A percentile compares a stretch with the other conserved stretches of the same genome.
These are phyloP conservation scores for Nothopassalora personata DNA, from an alignment of 2,329 filamentous ascomycete genomes.

Conservation along the genomic window DNA sequence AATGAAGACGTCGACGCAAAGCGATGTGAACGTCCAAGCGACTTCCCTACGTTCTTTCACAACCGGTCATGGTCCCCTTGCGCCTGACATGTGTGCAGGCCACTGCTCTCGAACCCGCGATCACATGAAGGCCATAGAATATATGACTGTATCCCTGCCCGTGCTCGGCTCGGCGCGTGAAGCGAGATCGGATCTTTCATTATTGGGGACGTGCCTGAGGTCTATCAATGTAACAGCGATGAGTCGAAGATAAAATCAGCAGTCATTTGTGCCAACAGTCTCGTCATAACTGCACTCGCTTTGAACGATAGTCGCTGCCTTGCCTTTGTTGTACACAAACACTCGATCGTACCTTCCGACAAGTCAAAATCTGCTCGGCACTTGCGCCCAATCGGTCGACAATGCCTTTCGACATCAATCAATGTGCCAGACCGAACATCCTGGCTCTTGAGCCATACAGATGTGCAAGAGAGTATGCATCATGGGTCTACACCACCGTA, in stretches of 20 bases:
- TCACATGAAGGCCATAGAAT: neutral
- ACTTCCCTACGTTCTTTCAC: neutral
- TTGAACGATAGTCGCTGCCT: no score
- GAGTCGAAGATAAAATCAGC: neutral
- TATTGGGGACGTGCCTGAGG: no score
- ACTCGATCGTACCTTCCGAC: neutral
- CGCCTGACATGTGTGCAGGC: neutral
- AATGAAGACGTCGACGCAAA: neutral
- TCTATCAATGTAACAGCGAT: neutral
- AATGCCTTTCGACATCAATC: conserved; percentile 42
- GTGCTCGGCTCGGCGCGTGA: no score
- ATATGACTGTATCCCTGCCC: no score
- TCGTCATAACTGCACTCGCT: no score
- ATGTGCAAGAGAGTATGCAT: conserved; percentile 49
- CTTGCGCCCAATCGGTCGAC: neutral
- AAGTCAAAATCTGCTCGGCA: neutral
- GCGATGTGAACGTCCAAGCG: neutral
- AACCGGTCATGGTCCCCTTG: neutral
- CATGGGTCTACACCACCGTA: no score
- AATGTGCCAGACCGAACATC: conserved; percentile 50
- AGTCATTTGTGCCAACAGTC: no score
- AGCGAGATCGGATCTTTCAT: no score
- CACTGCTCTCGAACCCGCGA: neutral
- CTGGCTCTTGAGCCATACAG: conserved; percentile 50
- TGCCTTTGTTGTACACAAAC: no score